Evolutionary conservation across 805 yeast genomes (phyloP), one percentile per base, ranked within the genome.

Genomic region (Candida sithepensis): DNA sequence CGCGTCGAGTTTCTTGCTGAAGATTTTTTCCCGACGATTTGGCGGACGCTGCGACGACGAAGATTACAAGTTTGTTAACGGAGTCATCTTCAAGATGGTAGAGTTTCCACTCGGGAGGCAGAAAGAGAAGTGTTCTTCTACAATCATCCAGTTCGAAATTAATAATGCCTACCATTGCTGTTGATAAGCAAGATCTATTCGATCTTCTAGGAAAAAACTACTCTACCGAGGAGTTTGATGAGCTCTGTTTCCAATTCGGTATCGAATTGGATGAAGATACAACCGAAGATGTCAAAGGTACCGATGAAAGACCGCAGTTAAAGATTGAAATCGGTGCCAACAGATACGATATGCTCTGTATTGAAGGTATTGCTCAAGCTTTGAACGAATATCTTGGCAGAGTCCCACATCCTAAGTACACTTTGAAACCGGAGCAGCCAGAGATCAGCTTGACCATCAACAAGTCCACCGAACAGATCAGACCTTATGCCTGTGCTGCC

Each of bases 251-350:
- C 74, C 95, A 92, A 64, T 94, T 91, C 59, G 99, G 99, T 60
- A 83, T 94, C 57, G 99, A 94, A 73, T 79, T 94, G 52, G 99
- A 94, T 67, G 99, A 95, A 72, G 98, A 95, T 68, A 89, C 96
- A 64, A 87, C 96, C 39, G 88, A 85, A 33, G 83, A 79, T 42
- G 84, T 85, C 55, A 69, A 66, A 50, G 80, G 77, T 66, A 73
- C 75, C n/a, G 87, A 81, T 54, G 96, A 88, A 69, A 84, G 96
- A 68, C 97, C 99, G n/a, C 95, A 92, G 70, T 78, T 88, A 61
- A 94, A 94, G 72, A 89, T 94, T 62, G 99, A 94, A 69, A 84
- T 95, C 54, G 97, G 97, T 49, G 99, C 99, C 53, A 94, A 94
- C 73, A 86, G 99, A 76, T 95, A 94, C 65, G 99, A 94, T 68